A percentile compares a stretch with the other conserved stretches of the same genome.
Conservation (phyloP, 495 filamentous ascomycete species). For the Aspergillus sclerotioniger region DNA sequence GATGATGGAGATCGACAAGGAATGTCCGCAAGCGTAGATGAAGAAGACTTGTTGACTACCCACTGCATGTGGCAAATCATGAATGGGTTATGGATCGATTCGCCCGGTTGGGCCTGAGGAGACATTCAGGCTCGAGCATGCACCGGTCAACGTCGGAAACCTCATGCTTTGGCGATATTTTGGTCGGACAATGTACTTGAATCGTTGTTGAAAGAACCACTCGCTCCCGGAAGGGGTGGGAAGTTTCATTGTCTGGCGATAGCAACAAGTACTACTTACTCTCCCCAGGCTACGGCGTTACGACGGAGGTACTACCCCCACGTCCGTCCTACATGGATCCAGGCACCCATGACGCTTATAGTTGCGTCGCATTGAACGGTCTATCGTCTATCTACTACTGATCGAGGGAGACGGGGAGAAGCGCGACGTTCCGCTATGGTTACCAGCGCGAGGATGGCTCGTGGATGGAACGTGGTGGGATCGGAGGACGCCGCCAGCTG, state of each 20-base stretch:
- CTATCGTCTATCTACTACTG: too few species aligned
- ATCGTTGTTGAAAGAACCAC: neutral
- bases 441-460: too few species aligned
- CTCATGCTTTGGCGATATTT: neutral
- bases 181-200: neutral
- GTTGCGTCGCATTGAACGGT: too few species aligned
- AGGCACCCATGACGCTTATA: too few species aligned
- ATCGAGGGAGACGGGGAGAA: too few species aligned
- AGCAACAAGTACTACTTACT: neutral
- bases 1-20: constrained; percentile 13
- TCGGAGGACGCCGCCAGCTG: neutral
- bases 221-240: neutral
- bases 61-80: constrained; percentile 18
- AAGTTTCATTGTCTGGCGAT: neutral
- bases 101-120: neutral
- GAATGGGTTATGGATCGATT: constrained; percentile 3
- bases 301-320: too few species aligned
- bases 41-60: constrained; percentile 4
- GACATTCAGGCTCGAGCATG: neutral
- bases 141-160: neutral
- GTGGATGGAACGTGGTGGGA: too few species aligned
- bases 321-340: too few species aligned
- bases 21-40: constrained; percentile 16
- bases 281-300: neutral
- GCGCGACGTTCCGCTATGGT: too few species aligned